These are phyloP conservation scores for Scheffersomyces parashehatae DNA, from an alignment of 1,139 yeast species.

Conservation along the genomic window DNA sequence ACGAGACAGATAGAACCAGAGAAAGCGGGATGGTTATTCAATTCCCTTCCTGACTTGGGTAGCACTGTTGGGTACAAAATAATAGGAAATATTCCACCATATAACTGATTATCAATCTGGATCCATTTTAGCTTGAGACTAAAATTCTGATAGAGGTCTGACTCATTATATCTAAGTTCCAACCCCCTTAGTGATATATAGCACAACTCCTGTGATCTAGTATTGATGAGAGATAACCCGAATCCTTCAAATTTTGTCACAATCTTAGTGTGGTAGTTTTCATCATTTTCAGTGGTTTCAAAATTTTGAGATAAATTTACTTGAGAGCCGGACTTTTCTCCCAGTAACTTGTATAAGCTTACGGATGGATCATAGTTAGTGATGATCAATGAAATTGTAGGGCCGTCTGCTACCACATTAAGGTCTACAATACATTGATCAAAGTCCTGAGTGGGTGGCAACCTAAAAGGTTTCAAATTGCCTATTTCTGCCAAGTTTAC, in stretches of 20 bases:
- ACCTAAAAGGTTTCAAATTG: slow-evolving; percentile 78
- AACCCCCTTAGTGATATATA: slow-evolving; percentile 80
- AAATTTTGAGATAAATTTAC: slow-evolving; percentile 44
- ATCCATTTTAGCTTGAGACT: slow-evolving; percentile 89
- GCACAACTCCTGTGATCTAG: slow-evolving; percentile 72
- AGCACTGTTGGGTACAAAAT: slow-evolving; percentile 88
- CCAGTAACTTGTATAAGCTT: slow-evolving; percentile 66
- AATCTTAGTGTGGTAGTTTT: slow-evolving; percentile 62
- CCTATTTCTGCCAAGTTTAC: slow-evolving; percentile 93
- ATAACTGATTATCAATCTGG: slow-evolving; percentile 89
- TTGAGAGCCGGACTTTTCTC: slow-evolving; percentile 23
- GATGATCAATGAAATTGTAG: slow-evolving; percentile 83
- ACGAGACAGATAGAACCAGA: slow-evolving; percentile 83
- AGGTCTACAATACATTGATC: slow-evolving; percentile 68
- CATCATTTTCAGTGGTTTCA: slow-evolving; percentile 68
- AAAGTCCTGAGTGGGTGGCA: slow-evolving; percentile 51
- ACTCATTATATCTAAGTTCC: slow-evolving; percentile 78
- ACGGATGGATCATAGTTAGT: slow-evolving; percentile 78
- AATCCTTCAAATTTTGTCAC: slow-evolving; percentile 78
- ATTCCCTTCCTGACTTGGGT: slow-evolving; percentile 81
- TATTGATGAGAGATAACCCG: slow-evolving; percentile 82
- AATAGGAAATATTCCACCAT: slow-evolving; percentile 87
- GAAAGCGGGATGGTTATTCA: slow-evolving; percentile 87
- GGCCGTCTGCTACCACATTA: slow-evolving; percentile 95
- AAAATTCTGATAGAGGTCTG: slow-evolving; percentile 79